Evolutionary conservation across 2,329 filamentous ascomycete genomes (phyloP).

Genomic region (Dactylellina haptotyla): DNA sequence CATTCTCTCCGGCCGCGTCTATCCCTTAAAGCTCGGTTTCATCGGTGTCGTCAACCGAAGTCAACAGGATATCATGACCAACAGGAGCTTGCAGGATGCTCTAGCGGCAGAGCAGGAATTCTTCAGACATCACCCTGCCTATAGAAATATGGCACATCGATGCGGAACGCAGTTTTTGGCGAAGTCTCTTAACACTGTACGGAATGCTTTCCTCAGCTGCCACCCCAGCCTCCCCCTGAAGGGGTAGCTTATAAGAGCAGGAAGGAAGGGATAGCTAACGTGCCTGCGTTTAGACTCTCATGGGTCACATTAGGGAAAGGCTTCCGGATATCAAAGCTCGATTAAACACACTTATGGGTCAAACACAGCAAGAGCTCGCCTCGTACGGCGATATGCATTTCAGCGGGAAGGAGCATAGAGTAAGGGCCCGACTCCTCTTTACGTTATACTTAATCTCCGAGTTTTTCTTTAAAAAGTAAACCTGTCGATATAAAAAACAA

Average conservation of each 20-base stretch:
- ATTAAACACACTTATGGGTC: conserved; percentile 98
- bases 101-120: conserved; percentile 91
- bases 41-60: conserved; percentile 98
- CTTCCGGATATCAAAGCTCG: conserved; percentile 97
- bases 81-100: conserved; percentile 93
- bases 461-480: no score
- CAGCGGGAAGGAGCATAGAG: conserved; percentile 91
- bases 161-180: conserved; percentile 95
- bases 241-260: conserved; percentile 19
- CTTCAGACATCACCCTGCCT: conserved; percentile 96
- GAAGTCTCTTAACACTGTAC: conserved; percentile 83
- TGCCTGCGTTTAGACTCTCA: conserved; percentile 71
- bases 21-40: conserved; percentile 95
- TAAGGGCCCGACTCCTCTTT: conserved; percentile 25
- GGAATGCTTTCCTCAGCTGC: conserved; percentile 39
- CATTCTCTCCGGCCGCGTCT: conserved; percentile 95
- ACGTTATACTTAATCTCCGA: not conserved
- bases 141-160: conserved; percentile 91
- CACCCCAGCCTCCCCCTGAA: conserved; percentile 3
- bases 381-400: conserved; percentile 99
- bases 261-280: conserved; percentile 23
- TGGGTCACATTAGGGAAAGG: conserved; percentile 94
- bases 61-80: conserved; percentile 95
- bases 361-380: conserved; percentile 96
- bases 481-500: no score